phyloP scores from a whole-genome alignment of 2,329 filamentous ascomycete species.

The Boeremia lycopersici region DNA sequence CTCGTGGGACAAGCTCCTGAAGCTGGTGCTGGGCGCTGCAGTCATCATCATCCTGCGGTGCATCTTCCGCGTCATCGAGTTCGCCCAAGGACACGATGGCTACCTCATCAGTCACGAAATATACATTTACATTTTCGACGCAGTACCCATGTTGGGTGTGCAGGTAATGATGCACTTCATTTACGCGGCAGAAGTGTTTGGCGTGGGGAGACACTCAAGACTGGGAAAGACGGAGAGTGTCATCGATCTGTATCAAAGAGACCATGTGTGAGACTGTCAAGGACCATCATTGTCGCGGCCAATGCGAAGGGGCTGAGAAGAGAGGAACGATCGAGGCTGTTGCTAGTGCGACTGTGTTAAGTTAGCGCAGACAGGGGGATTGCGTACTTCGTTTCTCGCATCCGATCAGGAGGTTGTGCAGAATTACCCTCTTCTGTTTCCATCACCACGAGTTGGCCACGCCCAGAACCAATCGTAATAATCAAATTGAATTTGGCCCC shows the following conservation, averaged over 20 bases:
- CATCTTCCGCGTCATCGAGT: slow-evolving; percentile 58
- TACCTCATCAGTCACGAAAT: slow-evolving; percentile 52
- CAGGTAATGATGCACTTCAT: slow-evolving; percentile 44
- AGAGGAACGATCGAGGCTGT: neutral
- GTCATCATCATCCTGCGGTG: slow-evolving; percentile 56
- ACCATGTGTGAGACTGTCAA: neutral
- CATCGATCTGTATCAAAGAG: slow-evolving; percentile 26
- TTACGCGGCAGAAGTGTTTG: slow-evolving; percentile 26
- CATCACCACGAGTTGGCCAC: no score
- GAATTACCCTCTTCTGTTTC: no score
- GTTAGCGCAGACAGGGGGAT: neutral
- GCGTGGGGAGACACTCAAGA: slow-evolving; percentile 10
- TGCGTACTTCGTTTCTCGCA: slow-evolving; percentile 21
- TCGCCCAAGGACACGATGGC: slow-evolving; percentile 52
- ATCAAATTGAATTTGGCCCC: neutral
- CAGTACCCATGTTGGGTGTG: slow-evolving; percentile 50
- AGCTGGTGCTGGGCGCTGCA: slow-evolving; percentile 52
- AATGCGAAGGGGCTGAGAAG: no score
- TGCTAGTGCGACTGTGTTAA: neutral
- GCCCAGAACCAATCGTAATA: neutral
- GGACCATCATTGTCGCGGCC: neutral
- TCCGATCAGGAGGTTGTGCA: neutral
- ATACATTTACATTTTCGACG: slow-evolving; percentile 56
- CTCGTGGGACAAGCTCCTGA: slow-evolving; percentile 46
- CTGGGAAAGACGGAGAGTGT: slow-evolving; percentile 23